Base-by-base conservation (phyloP, 2,329 filamentous ascomycete species). In the Immersiporthe knoxdaviesiana region DNA sequence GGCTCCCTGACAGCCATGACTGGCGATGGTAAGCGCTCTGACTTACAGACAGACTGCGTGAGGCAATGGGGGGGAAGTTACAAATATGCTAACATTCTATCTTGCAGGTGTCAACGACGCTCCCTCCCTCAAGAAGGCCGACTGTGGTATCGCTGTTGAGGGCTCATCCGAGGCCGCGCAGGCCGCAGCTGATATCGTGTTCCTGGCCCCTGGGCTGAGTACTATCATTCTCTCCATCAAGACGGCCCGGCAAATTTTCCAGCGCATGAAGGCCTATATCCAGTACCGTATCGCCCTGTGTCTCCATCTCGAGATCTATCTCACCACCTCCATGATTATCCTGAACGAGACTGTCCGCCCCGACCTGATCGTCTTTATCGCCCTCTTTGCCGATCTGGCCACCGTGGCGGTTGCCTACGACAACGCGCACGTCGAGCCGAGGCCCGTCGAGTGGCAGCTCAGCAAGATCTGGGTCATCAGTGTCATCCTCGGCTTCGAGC, bases 391-490 rank as follows among this genome's bases (percentile, higher is more conserved):
- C 74, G 91, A 93, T 86, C 82, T 93, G 81, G 91, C 91, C 71
- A 93, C 91, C 72, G 91, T 93, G 73, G 91, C 91, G 70, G 88
- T 93, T 69, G 91, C 91, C 63, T 93, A 93, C 82, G 91, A 93
- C 78, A 92, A 93, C 78, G 91, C 91, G 61, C 89, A 92, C 82
- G 92, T 89, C 75, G 91, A 93, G 77, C 85, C 85, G 71, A 88
- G 91, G 52, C 91, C 91, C 18, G 91, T 93, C 75, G 91, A 93
- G 80, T 93, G 91, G 91, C 91, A 93, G 81, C 79, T 93, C 73
- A 90, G 91, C 73, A 93, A 93, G 85, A 93, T 93, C 78, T 93
- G 91, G 91, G 85, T 93, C 73, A 92, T 93, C 76, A 90, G 87
- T 72, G 83, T 91, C 73, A 82, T 91, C 70, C 86, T 93, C 64